A percentile compares a stretch with the other conserved stretches of the same genome.
These are phyloP conservation scores for Epichloe festucae DNA, from an alignment of 2,329 filamentous ascomycete genomes.

Conservation along the genomic window DNA sequence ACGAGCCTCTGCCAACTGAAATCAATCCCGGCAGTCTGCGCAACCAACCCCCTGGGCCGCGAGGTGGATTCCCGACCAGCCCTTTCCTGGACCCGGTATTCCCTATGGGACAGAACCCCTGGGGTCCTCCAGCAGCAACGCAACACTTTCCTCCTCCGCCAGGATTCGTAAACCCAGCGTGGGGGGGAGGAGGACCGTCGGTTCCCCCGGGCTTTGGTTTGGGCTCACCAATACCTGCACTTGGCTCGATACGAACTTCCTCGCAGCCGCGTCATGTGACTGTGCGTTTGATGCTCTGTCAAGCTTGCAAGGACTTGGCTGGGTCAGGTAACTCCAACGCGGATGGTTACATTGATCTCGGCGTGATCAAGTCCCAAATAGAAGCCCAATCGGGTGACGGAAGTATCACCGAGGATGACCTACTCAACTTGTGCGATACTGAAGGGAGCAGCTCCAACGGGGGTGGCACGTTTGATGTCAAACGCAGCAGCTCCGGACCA, in stretches of 20 bases:
- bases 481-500: constrained; percentile 30
- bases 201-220: constrained; percentile 22
- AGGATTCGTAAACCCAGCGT: constrained; percentile 29
- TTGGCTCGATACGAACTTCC: constrained; percentile 17
- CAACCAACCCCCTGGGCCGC: constrained; percentile 41
- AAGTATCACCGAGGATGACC: constrained; percentile 42
- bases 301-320: constrained; percentile 56
- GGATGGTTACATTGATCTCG: constrained; percentile 58
- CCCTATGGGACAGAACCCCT: constrained; percentile 23
- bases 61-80: constrained; percentile 26
- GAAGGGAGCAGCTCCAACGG: constrained; percentile 79
- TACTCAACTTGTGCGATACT: constrained; percentile 79
- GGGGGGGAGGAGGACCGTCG: constrained; percentile 26
- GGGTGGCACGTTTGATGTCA: constrained; percentile 72
- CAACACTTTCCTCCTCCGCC: constrained; percentile 31
- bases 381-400: constrained; percentile 37
- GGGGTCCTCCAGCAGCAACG: constrained; percentile 25
- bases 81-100: constrained; percentile 31
- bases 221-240: constrained; percentile 17
- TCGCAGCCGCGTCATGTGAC: constrained; percentile 52
- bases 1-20: constrained; percentile 34
- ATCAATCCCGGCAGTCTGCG: constrained; percentile 22
- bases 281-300: constrained; percentile 62
- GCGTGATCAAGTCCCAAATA: constrained; percentile 51
- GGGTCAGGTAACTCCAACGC: constrained; percentile 25